Evolutionary conservation across 805 yeast species (phyloP).

Genomic region (Saccharomyces eubayanus): DNA sequence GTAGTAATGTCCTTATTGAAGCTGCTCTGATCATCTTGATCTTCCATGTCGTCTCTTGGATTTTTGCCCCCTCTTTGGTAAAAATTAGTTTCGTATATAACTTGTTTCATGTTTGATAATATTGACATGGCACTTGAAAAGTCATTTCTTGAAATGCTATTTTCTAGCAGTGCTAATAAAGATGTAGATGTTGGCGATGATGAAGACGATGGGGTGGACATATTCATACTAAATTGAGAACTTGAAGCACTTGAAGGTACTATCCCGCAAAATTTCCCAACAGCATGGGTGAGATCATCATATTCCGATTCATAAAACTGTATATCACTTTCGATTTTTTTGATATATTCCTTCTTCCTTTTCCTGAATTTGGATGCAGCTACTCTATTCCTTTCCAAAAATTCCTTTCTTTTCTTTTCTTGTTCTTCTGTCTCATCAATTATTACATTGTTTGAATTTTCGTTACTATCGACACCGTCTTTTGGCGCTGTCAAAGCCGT

Average conservation of each 20-base stretch:
- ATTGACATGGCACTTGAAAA: slow-evolving; percentile 14
- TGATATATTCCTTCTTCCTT: slow-evolving; percentile 82
- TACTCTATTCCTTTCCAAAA: slow-evolving; percentile 81
- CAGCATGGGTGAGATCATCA: slow-evolving; percentile 37
- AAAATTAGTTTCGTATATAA: slow-evolving; percentile 15
- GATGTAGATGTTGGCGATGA: slow-evolving; percentile 6
- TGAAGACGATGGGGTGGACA: neutral
- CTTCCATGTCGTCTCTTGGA: slow-evolving; percentile 17
- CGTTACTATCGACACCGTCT: neutral
- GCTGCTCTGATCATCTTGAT: slow-evolving; percentile 2
- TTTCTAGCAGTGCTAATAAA: slow-evolving; percentile 15
- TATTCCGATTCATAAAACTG: slow-evolving; percentile 63
- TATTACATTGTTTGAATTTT: neutral
- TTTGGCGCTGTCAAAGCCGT: neutral
- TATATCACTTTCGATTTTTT: slow-evolving; percentile 73
- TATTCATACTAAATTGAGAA: neutral
- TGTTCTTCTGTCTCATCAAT: slow-evolving; percentile 55
- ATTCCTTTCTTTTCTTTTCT: slow-evolving; percentile 56
- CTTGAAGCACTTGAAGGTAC: slow-evolving; percentile 2
- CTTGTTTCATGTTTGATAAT: slow-evolving; percentile 18
- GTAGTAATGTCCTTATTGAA: slow-evolving; percentile 1
- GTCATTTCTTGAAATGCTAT: slow-evolving; percentile 19
- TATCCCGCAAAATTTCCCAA: slow-evolving; percentile 16
- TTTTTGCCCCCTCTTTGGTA: slow-evolving; percentile 24
- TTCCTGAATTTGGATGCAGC: slow-evolving; percentile 96